Evolutionary conservation across 176 grass and related monocot genomes (phyloP).

Genomic region (Avena atlantica): DNA sequence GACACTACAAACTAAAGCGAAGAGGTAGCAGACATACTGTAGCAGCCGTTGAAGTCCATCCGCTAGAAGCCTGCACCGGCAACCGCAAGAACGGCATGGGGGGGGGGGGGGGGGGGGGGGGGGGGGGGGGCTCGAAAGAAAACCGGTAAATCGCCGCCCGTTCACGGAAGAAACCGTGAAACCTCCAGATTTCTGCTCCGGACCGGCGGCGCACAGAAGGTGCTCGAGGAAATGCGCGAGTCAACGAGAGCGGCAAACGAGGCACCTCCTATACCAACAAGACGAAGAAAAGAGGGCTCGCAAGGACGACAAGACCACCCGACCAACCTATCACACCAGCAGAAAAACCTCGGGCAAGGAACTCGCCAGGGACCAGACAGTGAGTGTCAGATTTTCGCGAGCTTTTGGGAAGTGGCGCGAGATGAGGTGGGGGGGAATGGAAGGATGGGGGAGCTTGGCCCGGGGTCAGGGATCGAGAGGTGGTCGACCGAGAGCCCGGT

Average conservation of each 20-base stretch:
- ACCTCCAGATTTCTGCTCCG: background rate
- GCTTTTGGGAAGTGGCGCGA: background rate
- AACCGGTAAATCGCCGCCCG: background rate
- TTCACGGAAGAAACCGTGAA: background rate
- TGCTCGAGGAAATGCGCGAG: slow-evolving; percentile 55
- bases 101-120: background rate
- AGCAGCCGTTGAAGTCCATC: slow-evolving; percentile 53
- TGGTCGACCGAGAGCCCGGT: background rate
- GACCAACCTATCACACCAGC: slow-evolving; percentile 22
- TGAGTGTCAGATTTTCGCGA: background rate
- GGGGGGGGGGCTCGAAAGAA: background rate
- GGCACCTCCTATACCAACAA: background rate
- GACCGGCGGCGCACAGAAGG: background rate
- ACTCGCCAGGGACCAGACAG: background rate
- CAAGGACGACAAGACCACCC: slow-evolving; percentile 22
- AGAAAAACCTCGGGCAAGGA: background rate
- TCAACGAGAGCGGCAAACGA: slow-evolving; percentile 1
- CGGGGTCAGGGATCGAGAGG: background rate
- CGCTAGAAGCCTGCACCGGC: slow-evolving; percentile 4
- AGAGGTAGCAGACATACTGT: slow-evolving; percentile 28
- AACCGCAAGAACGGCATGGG: slow-evolving; percentile 16
- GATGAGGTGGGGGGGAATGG: background rate
- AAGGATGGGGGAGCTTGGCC: background rate
- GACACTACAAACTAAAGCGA: background rate
- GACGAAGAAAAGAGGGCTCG: background rate